Base-by-base conservation (phyloP, 2,329 filamentous ascomycete genomes). In the Sporothrix mexicana region DNA sequence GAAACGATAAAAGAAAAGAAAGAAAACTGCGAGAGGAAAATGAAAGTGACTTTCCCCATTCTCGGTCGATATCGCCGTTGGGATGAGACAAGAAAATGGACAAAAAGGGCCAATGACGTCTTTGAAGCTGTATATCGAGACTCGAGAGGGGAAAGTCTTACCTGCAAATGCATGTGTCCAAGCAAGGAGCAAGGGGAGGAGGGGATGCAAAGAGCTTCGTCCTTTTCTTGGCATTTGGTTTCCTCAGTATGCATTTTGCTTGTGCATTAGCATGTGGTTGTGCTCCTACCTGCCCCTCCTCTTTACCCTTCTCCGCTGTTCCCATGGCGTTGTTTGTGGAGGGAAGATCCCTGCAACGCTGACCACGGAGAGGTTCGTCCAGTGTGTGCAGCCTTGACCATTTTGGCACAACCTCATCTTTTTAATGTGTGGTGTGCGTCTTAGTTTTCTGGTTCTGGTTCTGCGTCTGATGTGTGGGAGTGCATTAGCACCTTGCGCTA, bases 51-150 rank as follows among this genome's bases (percentile, higher is more conserved):
- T 25, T 17, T 59, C 25, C 25, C 30, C n/a, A 6, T 25, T 12
- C 41, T 8, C n/a, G 15, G n/a, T 45, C 61, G n/a, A 20, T 64
- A 25, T n/a, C n/a, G 61, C 61, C 20, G 17, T n/a, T 62, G 30
- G 25, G n/a, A 43, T n/a, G 9, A n/a, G 12, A 62, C 5, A 43
- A 41, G 8, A 47, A 25, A 47, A 47, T 36, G 13, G 15, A 10
- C 30, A 25, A 36, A 64, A 43, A 61, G n/a, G 47, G 41, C 47
- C 61, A 45, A 64, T 64, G 61, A 64, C 61, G 61, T 64, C 61
- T 23, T 64, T 47, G 41, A 64, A 10, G n/a, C 2, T 25, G 41
- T 45, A 23, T 23, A 23, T 41, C 13, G 61, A 41, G 41, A 36
- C 30, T 36, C 30, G 41, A 41, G 61, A 8, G 41, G 30, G 10